These are phyloP conservation scores for Phytopythium ostracodes DNA, from an alignment of 352 stramenopile species.

Conservation along the genomic window DNA sequence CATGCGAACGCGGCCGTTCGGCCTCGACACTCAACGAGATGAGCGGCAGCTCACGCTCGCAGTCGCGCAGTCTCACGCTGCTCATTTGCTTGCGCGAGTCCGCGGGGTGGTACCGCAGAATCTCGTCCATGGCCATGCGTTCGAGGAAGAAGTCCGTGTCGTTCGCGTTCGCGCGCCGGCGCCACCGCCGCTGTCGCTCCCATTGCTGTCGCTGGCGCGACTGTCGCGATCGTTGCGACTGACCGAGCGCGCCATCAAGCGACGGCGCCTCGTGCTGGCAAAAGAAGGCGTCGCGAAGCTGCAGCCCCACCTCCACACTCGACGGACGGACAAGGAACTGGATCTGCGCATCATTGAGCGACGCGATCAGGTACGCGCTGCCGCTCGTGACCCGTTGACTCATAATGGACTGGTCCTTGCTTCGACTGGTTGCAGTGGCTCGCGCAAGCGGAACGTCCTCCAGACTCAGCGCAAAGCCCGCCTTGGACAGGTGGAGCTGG, in stretches of 20 bases:
- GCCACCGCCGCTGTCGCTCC: constrained; percentile 12
- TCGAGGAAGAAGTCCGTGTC: constrained; percentile 57
- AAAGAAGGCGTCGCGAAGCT: constrained; percentile 69
- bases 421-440: background rate
- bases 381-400: constrained; percentile 6
- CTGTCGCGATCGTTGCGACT: background rate
- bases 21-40: constrained; percentile 65
- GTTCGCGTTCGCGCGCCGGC: constrained; percentile 5
- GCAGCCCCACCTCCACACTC: constrained; percentile 64
- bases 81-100: constrained; percentile 68
- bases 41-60: constrained; percentile 62
- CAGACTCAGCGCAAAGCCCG: constrained; percentile 46
- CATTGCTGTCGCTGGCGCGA: constrained; percentile 5
- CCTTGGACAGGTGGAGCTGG: constrained; percentile 51
- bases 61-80: constrained; percentile 61
- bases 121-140: constrained; percentile 71
- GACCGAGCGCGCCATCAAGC: constrained; percentile 9
- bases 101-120: constrained; percentile 56
- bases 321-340: constrained; percentile 64
- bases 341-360: constrained; percentile 63
- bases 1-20: constrained; percentile 15
- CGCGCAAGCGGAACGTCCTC: constrained; percentile 22
- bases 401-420: background rate
- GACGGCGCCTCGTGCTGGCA: constrained; percentile 25
- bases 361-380: constrained; percentile 33